Evolutionary conservation across 306 rosid genomes (phyloP), one percentile per base, ranked within the genome.

Genomic region (Quercus wislizeni): DNA sequence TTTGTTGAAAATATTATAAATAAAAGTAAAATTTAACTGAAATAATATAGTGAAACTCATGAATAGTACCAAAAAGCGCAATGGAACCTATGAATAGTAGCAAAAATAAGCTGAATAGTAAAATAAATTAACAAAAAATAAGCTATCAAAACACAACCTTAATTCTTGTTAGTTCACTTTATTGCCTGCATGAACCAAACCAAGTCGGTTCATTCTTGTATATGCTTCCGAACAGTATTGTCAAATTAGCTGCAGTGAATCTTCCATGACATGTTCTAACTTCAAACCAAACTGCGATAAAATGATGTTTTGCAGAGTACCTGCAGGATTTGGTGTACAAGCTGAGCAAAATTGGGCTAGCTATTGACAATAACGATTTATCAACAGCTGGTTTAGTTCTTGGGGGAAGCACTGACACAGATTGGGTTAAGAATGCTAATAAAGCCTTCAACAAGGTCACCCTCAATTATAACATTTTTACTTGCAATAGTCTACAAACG

Each of bases 291-390:
- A 31, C 17, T 10, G 12, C 0, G 15, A 55, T 80, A 67, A 75
- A 71, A 54, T 71, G 30, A 28, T 55, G 31, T 69, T 74, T 77
- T 78, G 85, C 90, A 95, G 98, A 81, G 57, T 91, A 91, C 83
- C 92, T 93, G 70, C 98, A 95, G 88, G 96, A 90, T 23, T 28
- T 93, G 73, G 98, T 95, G 81, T 90, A 87, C 88, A 93, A 87
- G 87, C 83, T 93, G 77, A 93, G 94, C 86, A 89, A 85, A 90
- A 92, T 89, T 76, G 99, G 98, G 75, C 92, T 89, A 78, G 98
- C 99, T 58, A 90, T 96, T 51, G 99, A 93, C 17, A 85, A 79
- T 11, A 88, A 90, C 75, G 96, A 96, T 86, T 82, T 91, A 51
- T 57, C 91, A 2, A 23, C 87, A 10, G 99, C 97, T n/a, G 86